Evolutionary conservation across 768 basidiomycete genomes (phyloP).

Genomic region (Rhodotorula graminis): DNA sequence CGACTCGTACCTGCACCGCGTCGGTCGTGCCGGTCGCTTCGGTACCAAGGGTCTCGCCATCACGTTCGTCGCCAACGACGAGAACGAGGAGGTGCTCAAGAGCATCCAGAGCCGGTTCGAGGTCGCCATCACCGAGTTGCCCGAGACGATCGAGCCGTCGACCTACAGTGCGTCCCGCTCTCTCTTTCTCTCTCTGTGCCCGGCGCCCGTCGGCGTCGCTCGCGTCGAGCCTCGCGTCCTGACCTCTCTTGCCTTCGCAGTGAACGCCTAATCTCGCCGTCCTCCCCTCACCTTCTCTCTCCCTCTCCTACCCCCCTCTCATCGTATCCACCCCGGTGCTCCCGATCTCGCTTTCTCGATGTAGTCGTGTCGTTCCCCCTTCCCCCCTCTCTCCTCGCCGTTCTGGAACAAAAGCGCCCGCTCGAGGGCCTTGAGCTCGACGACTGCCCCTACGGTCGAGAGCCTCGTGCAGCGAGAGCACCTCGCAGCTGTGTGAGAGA

Average conservation of each 20-base stretch:
- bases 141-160: slow-evolving; percentile 86
- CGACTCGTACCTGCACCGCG: slow-evolving; percentile 96
- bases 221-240: not conserved
- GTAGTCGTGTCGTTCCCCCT: no score
- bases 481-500: no score
- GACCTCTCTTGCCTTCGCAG: not conserved
- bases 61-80: slow-evolving; percentile 89
- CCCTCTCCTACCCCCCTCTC: not conserved
- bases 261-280: not conserved
- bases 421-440: no score
- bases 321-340: not conserved
- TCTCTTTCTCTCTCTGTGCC: no score
- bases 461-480: no score
- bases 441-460: not conserved
- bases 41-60: slow-evolving; percentile 99
- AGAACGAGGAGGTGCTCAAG: slow-evolving; percentile 87
- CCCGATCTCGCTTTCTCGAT: no score
- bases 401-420: no score
- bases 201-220: not conserved
- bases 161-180: slow-evolving; percentile 60
- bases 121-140: slow-evolving; percentile 90
- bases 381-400: no score
- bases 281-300: not conserved
- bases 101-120: slow-evolving; percentile 95
- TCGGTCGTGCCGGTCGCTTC: slow-evolving; percentile 98